Base-by-base conservation (phyloP, 2,329 filamentous ascomycete species). In the Phialophora macrospora region DNA sequence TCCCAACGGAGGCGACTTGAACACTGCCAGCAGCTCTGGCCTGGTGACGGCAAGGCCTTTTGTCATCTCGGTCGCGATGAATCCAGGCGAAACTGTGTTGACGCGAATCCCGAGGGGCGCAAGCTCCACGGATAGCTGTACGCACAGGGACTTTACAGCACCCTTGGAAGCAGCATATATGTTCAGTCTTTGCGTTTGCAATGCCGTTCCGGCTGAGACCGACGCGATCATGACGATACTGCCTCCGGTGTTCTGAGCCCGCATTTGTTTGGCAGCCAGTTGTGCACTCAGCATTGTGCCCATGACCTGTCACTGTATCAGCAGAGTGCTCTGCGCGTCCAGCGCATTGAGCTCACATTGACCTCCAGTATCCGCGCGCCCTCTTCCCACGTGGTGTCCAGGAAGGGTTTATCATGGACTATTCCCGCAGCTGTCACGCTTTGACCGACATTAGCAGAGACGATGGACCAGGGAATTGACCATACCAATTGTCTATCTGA, bases 241-340 rank as follows among this genome's bases (percentile, higher is more conserved):
- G 17, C 68, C 68, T 20, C 66, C 63, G 0, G 82, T 84, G 1
- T 78, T 79, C 67, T 82, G 84, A 0, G 77, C 75, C 38, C 83
- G 81, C 80, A 86, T 85, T 32, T 81, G 79, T 64, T 80, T 77
- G 0, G 81, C 82, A 1, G 81, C 82, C 8, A 82, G 72, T 68
- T 85, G 80, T 0, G 82, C 81, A 8, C 75, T 78, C 65, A 79
- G 82, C 68, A 79, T 82, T 2, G 79, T 73, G 1, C 81, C 81
- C 57, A 76, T 71, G 20, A 80, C 76, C 65, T 84, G 83, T 14
- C 60, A 81, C 77, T 0, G 71, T 2, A 80, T 73, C 14, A 83
- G 71, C 32, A 77, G 75, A 58, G 78, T 73, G 64, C 79, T 77
- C n/a, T 79, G 76, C 20, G 26, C 56, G 32, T n/a, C 9, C 20